Evolutionary conservation across 345 rosid species (phyloP), one percentile per base, ranked within the genome.

Genomic region (Acer campestre): DNA sequence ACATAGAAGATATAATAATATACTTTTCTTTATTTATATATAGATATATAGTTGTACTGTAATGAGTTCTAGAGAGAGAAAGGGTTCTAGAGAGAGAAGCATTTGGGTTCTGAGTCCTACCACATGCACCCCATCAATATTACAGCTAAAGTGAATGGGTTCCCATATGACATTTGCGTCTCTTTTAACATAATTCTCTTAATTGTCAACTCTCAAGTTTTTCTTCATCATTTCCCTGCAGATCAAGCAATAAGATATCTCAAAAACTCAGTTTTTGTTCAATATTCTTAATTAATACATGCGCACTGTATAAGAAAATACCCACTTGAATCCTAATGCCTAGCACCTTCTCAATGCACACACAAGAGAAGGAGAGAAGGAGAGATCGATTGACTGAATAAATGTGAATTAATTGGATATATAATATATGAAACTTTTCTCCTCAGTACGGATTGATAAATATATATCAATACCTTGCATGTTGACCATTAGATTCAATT

Each of bases 141-240:
- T 75, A 77, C 89, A 89, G 86, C 88, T 84, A 78, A 78, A 79
- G 76, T 80, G 80, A 83, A 83, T 80, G 90, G 86, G 81, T 70
- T 81, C 75, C 87, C 89, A 84, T 74, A 23, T 35, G 38, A 82
- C 81, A 71, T 78, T 59, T 51, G 29, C 75, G 69, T 74, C 67
- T 27, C 48, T 68, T 76, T 71, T 29, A 31, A 40, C 72, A 42
- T 48, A 20, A 49, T 29, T 58, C 13, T 35, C 22, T 29, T 10
- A 13, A 6, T 61, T 70, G 46, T 78, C 81, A 61, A 80, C 69
- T 67, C 46, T 67, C 46, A 62, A 67, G 77, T 38, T 61, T 73
- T 74, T 81, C 71, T 55, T 81, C 68, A 78, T 70, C 56, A 44
- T 48, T 35, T 35, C 22, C 42, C 46, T 12, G 49, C 46, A 27